phyloP scores from a whole-genome alignment of 2,329 filamentous ascomycete species.

The Colletotrichum gigasporum region DNA sequence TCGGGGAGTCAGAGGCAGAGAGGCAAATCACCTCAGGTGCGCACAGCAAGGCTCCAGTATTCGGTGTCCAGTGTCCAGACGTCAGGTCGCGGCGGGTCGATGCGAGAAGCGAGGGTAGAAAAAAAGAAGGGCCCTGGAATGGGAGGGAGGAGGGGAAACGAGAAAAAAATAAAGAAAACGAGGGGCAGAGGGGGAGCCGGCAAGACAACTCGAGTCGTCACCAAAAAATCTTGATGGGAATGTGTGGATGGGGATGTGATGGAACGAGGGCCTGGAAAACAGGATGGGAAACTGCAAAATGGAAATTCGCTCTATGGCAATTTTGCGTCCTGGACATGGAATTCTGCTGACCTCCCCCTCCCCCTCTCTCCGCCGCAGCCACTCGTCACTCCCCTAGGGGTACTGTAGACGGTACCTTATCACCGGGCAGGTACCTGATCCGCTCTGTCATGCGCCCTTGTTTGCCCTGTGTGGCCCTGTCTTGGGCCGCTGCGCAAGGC shows the following conservation, averaged over 20 bases:
- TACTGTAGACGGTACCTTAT: background rate
- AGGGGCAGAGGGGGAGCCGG: background rate
- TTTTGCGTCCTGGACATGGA: slow-evolving; percentile 21
- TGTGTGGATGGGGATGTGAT: background rate
- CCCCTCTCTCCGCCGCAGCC: background rate
- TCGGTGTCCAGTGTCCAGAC: no score
- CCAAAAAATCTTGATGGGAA: slow-evolving; percentile 4
- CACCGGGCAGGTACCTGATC: background rate
- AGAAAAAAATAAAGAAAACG: background rate
- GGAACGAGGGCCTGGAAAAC: slow-evolving; percentile 2
- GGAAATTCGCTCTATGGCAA: slow-evolving; percentile 30
- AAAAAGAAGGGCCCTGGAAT: no score
- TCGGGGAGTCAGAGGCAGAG: no score
- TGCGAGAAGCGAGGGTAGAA: no score
- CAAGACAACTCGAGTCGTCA: slow-evolving; percentile 9
- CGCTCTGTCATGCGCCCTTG: background rate
- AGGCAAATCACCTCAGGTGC: no score
- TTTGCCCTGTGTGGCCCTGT: background rate
- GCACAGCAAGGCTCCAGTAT: no score
- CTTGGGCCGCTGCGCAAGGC: background rate
- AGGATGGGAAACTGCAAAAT: slow-evolving; percentile 31
- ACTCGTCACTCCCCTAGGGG: background rate
- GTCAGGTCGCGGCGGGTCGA: no score
- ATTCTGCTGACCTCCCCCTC: slow-evolving; percentile 5
- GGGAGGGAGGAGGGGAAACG: background rate